These are phyloP conservation scores for Marasmius sp. DNA, from an alignment of 1,284 basidiomycete genomes.

Conservation along the genomic window DNA sequence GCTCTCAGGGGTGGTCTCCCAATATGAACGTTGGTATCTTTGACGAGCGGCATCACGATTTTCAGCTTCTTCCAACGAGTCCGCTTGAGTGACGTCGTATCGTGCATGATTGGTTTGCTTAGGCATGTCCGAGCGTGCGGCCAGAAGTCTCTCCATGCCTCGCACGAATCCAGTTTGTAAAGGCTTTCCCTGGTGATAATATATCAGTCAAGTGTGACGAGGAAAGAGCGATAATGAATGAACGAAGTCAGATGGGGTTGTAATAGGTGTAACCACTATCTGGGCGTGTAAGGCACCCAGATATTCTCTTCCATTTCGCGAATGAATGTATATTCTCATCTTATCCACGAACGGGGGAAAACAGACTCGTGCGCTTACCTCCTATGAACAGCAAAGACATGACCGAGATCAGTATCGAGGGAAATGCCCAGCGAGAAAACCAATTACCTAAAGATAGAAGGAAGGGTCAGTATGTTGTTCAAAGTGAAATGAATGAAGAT, in stretches of 20 bases:
- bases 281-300: constrained; percentile 58
- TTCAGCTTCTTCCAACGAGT: constrained; percentile 57
- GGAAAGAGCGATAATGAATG: constrained; percentile 7
- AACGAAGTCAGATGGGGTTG: constrained; percentile 64
- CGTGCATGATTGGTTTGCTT: constrained; percentile 21
- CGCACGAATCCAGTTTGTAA: constrained; percentile 67
- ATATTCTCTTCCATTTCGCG: constrained; percentile 56
- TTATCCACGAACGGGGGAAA: constrained; percentile 14
- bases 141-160: constrained; percentile 72
- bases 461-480: constrained; percentile 11
- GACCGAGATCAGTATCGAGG: constrained; percentile 17
- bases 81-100: constrained; percentile 54
- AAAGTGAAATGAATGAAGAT: constrained; percentile 21
- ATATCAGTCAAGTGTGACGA: constrained; percentile 4
- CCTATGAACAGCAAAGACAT: constrained; percentile 27
- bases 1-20: constrained; percentile 70
- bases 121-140: constrained; percentile 20
- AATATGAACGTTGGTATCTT: constrained; percentile 70
- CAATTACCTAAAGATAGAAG: background rate
- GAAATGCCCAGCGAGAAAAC: constrained; percentile 11
- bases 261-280: constrained; percentile 54
- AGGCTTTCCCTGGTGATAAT: constrained; percentile 43
- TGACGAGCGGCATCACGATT: constrained; percentile 56
- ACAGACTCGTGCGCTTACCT: constrained; percentile 48
- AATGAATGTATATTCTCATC: constrained; percentile 64